Conservation (phyloP, 2,329 filamentous ascomycete species). For the Fonsecaea multimorphosa region DNA sequence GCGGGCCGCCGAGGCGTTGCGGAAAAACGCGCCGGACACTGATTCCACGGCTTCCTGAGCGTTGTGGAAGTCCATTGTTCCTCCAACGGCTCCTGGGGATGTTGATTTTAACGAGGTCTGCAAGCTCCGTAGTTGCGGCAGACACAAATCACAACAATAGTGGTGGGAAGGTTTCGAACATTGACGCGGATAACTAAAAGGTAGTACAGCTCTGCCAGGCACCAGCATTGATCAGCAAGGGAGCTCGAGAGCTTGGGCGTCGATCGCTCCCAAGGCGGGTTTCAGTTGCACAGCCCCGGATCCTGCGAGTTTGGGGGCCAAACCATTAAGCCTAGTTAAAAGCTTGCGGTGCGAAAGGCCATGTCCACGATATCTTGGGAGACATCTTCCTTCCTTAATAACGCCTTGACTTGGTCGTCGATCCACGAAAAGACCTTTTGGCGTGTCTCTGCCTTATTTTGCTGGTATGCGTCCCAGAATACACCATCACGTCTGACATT, state of each 20-base stretch:
- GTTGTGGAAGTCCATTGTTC: background rate
- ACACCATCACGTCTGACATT: background rate
- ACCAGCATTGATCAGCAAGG: constrained; percentile 17
- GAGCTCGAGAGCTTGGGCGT: background rate
- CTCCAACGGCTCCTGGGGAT: background rate
- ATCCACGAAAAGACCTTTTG: constrained; percentile 25
- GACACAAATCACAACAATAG: too few relatives aligned
- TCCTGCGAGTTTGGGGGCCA: constrained; percentile 15
- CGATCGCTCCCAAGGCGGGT: background rate
- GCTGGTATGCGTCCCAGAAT: constrained; percentile 22
- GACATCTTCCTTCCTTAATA: constrained; percentile 25
- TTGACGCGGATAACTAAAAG: background rate
- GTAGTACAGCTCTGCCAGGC: constrained; percentile 9
- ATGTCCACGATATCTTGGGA: constrained; percentile 13
- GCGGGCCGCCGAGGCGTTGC: constrained; percentile 31
- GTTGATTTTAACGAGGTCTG: background rate
- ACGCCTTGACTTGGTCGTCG: constrained; percentile 13
- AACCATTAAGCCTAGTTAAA: constrained; percentile 13
- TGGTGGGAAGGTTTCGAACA: background rate
- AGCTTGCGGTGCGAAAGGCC: constrained; percentile 1
- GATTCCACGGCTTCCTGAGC: constrained; percentile 5
- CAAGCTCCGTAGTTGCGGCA: too few relatives aligned
- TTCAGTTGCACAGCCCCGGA: constrained; percentile 18
- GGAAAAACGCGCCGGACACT: constrained; percentile 31
- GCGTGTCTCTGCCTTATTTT: constrained; percentile 1